Evolutionary conservation across 2,329 filamentous ascomycete genomes (phyloP).

Genomic region (Epichloe hybrida): DNA sequence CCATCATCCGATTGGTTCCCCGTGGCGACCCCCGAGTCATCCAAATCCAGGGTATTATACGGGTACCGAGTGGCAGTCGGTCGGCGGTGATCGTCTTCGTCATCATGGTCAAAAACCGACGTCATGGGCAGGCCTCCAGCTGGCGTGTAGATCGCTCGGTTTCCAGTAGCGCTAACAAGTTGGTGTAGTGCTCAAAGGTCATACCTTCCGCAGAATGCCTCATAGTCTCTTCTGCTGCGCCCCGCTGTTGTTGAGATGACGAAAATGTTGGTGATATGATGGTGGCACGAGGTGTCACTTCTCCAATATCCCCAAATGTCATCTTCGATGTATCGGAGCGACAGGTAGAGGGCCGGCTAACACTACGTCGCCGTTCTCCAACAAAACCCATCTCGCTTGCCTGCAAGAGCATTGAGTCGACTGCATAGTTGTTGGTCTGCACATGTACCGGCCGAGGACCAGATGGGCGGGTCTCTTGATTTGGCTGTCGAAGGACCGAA

Average conservation of each 20-base stretch:
- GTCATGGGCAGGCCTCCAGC: no score
- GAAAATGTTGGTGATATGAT: slow-evolving; percentile 22
- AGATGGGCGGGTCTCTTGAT: slow-evolving; percentile 15
- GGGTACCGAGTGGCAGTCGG: neutral
- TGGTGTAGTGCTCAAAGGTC: slow-evolving; percentile 33
- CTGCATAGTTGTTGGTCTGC: neutral
- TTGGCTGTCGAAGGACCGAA: slow-evolving; percentile 23
- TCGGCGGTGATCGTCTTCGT: slow-evolving; percentile 19
- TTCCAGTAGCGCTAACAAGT: slow-evolving; percentile 38
- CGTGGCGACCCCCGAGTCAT: slow-evolving; percentile 24
- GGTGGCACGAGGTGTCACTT: slow-evolving; percentile 26
- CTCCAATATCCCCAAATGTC: slow-evolving; percentile 33
- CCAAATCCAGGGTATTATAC: slow-evolving; percentile 7
- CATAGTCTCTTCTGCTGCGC: slow-evolving; percentile 12
- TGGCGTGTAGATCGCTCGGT: slow-evolving; percentile 42
- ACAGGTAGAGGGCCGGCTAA: slow-evolving; percentile 19
- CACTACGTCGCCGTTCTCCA: slow-evolving; percentile 2
- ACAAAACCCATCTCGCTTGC: neutral
- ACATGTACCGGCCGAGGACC: neutral
- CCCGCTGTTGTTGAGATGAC: slow-evolving; percentile 23
- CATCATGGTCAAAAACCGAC: slow-evolving; percentile 31
- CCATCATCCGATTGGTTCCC: slow-evolving; percentile 27
- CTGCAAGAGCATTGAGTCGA: neutral
- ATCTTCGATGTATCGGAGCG: slow-evolving; percentile 27
- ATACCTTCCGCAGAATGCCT: slow-evolving; percentile 18